Conservation (phyloP, 208 protist genomes). For the Trypanosoma avium region DNA sequence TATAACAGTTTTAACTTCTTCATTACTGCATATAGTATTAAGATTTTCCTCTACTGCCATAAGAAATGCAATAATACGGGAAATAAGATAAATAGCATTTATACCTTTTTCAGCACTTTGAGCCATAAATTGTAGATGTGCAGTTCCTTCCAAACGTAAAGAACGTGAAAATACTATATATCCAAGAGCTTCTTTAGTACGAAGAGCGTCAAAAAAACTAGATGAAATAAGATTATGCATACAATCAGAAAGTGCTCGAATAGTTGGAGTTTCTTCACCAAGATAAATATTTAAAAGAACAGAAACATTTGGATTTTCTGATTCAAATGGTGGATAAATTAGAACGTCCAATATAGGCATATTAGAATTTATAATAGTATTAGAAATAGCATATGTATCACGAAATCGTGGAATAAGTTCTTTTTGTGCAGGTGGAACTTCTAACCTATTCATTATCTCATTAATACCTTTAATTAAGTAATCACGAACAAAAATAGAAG, state of each 20-base stretch:
- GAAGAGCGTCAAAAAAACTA: conserved; percentile 69
- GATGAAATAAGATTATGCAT: conserved; percentile 49
- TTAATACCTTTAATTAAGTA: conserved; percentile 35
- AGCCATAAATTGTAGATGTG: conserved; percentile 49
- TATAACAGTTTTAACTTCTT: conserved; percentile 37
- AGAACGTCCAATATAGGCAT: conserved; percentile 38
- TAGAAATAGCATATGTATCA: conserved; percentile 42
- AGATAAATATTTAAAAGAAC: conserved; percentile 53
- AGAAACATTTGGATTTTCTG: conserved; percentile 44
- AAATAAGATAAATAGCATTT: conserved; percentile 65
- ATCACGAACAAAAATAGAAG: conserved; percentile 27
- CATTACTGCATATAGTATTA: conserved; percentile 36
- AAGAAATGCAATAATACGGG: conserved; percentile 72
- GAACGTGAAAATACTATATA: conserved; percentile 64
- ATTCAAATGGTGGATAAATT: conserved; percentile 47
- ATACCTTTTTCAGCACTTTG: conserved; percentile 57
- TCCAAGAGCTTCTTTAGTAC: conserved; percentile 77
- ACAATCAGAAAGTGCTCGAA: conserved; percentile 35
- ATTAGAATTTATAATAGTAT: neutral
- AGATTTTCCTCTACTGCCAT: conserved; percentile 42
- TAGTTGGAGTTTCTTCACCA: conserved; percentile 46
- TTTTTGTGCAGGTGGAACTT: conserved; percentile 26
- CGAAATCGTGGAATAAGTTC: conserved; percentile 46
- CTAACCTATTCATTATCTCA: conserved; percentile 20
- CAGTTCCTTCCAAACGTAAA: conserved; percentile 18